phyloP scores from a whole-genome alignment of 2,329 filamentous ascomycete genomes.

The Stagonosporopsis rhizophila region DNA sequence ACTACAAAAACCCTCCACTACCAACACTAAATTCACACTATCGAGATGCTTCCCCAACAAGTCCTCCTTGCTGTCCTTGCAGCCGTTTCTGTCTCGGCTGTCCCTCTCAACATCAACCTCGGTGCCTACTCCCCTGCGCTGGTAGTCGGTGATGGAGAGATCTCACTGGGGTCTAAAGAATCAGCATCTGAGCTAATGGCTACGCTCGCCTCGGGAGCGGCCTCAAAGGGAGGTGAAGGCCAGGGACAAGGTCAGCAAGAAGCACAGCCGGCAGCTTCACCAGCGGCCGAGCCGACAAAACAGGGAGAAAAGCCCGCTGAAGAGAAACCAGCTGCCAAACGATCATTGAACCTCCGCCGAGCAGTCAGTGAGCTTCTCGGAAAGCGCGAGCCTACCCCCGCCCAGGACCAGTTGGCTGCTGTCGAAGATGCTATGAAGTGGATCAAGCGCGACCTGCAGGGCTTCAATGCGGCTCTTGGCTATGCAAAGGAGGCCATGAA shows the following conservation, averaged over 20 bases:
- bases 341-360: slow-evolving; percentile 36
- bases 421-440: slow-evolving; percentile 45
- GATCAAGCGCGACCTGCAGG: slow-evolving; percentile 58
- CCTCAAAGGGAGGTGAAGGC: slow-evolving; percentile 27
- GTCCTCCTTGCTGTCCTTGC: slow-evolving; percentile 46
- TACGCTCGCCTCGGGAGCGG: slow-evolving; percentile 54
- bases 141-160: slow-evolving; percentile 63
- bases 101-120: slow-evolving; percentile 62
- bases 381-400: slow-evolving; percentile 37
- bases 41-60: slow-evolving; percentile 50
- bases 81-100: slow-evolving; percentile 43
- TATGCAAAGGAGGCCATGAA: slow-evolving; percentile 57
- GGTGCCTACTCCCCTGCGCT: slow-evolving; percentile 60
- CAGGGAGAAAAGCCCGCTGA: slow-evolving; percentile 34
- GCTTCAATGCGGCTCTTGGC: slow-evolving; percentile 57
- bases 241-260: slow-evolving; percentile 29
- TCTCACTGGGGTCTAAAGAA: slow-evolving; percentile 55
- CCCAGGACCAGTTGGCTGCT: slow-evolving; percentile 36
- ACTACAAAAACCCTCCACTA: slow-evolving; percentile 22
- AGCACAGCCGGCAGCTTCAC: slow-evolving; percentile 22
- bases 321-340: slow-evolving; percentile 36
- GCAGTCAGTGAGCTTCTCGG: slow-evolving; percentile 33
- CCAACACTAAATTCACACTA: slow-evolving; percentile 17
- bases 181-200: slow-evolving; percentile 54
- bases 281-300: slow-evolving; percentile 19